These are phyloP conservation scores for Candida odintsovae DNA, from an alignment of 805 yeast genomes.

Conservation along the genomic window DNA sequence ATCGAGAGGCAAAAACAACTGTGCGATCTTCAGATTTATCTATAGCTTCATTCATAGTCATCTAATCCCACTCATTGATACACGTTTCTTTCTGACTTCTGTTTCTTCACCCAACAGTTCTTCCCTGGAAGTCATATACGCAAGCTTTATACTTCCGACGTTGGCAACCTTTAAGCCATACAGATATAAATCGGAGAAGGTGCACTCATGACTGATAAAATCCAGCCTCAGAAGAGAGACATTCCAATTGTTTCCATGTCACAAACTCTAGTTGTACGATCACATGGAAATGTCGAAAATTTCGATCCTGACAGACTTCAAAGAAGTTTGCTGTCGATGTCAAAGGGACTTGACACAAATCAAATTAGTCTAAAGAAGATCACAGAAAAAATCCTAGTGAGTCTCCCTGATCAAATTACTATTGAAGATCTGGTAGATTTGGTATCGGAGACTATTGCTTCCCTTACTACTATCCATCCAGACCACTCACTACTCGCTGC, in stretches of 20 bases:
- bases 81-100: no score
- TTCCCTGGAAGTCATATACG: no score
- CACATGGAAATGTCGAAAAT: background rate
- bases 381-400: background rate
- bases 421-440: conserved; percentile 74
- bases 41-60: no score
- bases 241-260: conserved; percentile 2
- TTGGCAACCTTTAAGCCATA: no score
- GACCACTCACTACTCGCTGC: conserved; percentile 95
- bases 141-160: no score
- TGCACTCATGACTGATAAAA: no score
- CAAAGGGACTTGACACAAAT: background rate
- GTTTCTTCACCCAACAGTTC: no score
- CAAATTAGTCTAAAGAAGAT: conserved; percentile 1
- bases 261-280: background rate
- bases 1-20: background rate
- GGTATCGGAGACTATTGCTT: conserved; percentile 96
- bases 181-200: no score
- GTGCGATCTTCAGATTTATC: no score
- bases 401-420: conserved; percentile 86
- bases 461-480: conserved; percentile 95
- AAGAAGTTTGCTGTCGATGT: background rate
- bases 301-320: background rate
- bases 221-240: no score
- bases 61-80: no score